A percentile compares a stretch with the other conserved stretches of the same genome.
phyloP scores from a whole-genome alignment of 2,329 filamentous ascomycete genomes.

The Cercospora sojina region DNA sequence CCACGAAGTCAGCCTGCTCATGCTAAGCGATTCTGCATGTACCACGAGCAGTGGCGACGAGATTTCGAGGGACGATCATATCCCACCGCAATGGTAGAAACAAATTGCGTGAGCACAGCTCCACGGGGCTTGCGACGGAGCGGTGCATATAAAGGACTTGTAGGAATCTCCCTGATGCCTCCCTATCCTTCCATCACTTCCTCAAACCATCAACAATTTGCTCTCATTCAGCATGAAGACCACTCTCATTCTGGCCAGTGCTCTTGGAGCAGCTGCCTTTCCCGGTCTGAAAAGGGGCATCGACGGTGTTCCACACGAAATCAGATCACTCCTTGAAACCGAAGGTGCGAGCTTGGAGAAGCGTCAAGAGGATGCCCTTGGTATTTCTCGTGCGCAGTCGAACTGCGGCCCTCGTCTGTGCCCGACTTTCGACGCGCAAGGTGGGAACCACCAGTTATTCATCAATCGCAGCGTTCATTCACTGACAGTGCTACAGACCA shows the following conservation, averaged over 20 bases:
- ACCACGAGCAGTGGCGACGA: not conserved
- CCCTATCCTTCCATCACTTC: not conserved
- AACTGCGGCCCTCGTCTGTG: slow-evolving; percentile 24
- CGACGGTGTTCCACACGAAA: slow-evolving; percentile 5
- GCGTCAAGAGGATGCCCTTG: slow-evolving; percentile 22
- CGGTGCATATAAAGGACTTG: not conserved
- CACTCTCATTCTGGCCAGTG: slow-evolving; percentile 21
- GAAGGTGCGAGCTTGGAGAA: not conserved
- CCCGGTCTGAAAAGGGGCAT: slow-evolving; percentile 14
- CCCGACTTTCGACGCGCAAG: slow-evolving; percentile 23
- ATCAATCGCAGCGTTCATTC: not conserved
- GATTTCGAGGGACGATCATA: not conserved
- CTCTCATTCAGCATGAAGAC: slow-evolving; percentile 21
- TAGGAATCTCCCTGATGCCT: not conserved
- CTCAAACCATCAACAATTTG: not conserved
- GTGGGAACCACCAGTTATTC: not conserved
- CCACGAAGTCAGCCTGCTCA: not conserved
- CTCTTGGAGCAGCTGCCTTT: slow-evolving; percentile 25
- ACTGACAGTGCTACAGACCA: slow-evolving; percentile 16
- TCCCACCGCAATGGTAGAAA: not conserved
- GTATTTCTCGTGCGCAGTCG: slow-evolving; percentile 22
- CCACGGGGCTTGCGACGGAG: not conserved
- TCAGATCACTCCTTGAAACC: not conserved
- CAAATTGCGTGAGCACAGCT: not conserved
- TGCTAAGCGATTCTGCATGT: not conserved